A percentile compares a stretch with the other conserved stretches of the same genome.
Evolutionary conservation across 331 rosid genomes (phyloP).

Genomic region (Phaseolus coccineus): DNA sequence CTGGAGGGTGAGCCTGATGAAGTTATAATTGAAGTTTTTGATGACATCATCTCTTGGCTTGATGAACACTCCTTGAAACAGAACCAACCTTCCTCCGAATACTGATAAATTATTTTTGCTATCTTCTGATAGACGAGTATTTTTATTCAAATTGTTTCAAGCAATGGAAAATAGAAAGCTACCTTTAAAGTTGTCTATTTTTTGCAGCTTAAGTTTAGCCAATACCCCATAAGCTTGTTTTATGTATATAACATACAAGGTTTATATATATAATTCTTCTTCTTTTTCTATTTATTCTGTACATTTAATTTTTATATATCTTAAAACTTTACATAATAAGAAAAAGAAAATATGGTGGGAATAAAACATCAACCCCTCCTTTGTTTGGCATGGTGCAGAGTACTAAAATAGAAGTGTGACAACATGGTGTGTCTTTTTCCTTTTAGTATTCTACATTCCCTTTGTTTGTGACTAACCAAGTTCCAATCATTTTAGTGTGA

Average conservation of each 20-base stretch:
- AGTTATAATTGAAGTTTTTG: slow-evolving; percentile 56
- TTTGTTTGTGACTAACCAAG: too few species aligned
- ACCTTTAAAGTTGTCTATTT: slow-evolving; percentile 10
- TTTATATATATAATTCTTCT: not conserved
- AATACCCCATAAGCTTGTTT: not conserved
- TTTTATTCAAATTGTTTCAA: slow-evolving; percentile 34
- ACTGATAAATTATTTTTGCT: slow-evolving; percentile 17
- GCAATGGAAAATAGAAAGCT: not conserved
- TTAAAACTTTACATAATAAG: slow-evolving; percentile 5
- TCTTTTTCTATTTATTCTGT: too few species aligned
- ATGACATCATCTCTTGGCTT: slow-evolving; percentile 84
- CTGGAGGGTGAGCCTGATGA: slow-evolving; percentile 96
- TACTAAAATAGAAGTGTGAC: too few species aligned
- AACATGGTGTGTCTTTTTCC: too few species aligned
- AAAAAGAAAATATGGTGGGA: not conserved
- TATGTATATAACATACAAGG: slow-evolving; percentile 18
- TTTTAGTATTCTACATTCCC: too few species aligned
- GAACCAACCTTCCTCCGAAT: slow-evolving; percentile 32
- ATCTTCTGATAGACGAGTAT: not conserved
- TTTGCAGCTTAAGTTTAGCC: not conserved
- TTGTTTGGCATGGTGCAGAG: too few species aligned
- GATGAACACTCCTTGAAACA: slow-evolving; percentile 54
- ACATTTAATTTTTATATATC: too few species aligned
- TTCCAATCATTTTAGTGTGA: too few species aligned
- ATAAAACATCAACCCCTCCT: not conserved